These are phyloP conservation scores for Starmerella bombicola DNA, from an alignment of 805 yeast species.

Conservation along the genomic window DNA sequence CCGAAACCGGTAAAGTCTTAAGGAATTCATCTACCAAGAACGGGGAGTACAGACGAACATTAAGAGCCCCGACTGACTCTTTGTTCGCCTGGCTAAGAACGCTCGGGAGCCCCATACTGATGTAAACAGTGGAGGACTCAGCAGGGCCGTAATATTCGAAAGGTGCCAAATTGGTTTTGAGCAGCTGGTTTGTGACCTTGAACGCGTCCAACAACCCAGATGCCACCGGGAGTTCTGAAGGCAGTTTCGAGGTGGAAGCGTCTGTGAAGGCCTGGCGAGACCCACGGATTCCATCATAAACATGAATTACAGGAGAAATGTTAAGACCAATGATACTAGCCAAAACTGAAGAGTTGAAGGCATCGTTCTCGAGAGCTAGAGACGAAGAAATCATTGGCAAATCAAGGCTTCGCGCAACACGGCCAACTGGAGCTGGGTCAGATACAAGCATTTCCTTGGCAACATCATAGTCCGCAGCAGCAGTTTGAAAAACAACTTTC, in stretches of 20 bases:
- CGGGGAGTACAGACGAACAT: slow-evolving; percentile 69
- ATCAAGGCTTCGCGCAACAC: slow-evolving; percentile 49
- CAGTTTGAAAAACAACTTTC: slow-evolving; percentile 47
- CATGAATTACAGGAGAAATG: slow-evolving; percentile 49
- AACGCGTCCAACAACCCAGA: slow-evolving; percentile 30
- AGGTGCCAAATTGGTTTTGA: slow-evolving; percentile 43
- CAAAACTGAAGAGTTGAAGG: slow-evolving; percentile 38
- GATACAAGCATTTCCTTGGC: slow-evolving; percentile 41
- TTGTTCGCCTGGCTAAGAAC: slow-evolving; percentile 31
- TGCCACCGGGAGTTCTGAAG: slow-evolving; percentile 18
- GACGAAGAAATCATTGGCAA: slow-evolving; percentile 54
- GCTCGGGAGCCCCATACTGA: slow-evolving; percentile 60
- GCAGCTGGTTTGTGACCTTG: slow-evolving; percentile 38
- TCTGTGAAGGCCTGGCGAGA: slow-evolving; percentile 35
- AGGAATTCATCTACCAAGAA: slow-evolving; percentile 55
- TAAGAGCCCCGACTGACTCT: slow-evolving; percentile 51
- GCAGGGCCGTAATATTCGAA: slow-evolving; percentile 60
- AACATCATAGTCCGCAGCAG: slow-evolving; percentile 62
- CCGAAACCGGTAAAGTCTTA: slow-evolving; percentile 43
- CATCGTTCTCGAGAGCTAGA: slow-evolving; percentile 51
- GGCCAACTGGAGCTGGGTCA: slow-evolving; percentile 50
- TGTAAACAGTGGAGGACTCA: slow-evolving; percentile 61
- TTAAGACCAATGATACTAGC: slow-evolving; percentile 49
- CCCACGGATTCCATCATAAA: slow-evolving; percentile 70
- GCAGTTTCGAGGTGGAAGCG: not conserved